Evolutionary conservation across 1,284 basidiomycete species (phyloP), one percentile per base, ranked within the genome.

Genomic region (Apiotrichum gracile): DNA sequence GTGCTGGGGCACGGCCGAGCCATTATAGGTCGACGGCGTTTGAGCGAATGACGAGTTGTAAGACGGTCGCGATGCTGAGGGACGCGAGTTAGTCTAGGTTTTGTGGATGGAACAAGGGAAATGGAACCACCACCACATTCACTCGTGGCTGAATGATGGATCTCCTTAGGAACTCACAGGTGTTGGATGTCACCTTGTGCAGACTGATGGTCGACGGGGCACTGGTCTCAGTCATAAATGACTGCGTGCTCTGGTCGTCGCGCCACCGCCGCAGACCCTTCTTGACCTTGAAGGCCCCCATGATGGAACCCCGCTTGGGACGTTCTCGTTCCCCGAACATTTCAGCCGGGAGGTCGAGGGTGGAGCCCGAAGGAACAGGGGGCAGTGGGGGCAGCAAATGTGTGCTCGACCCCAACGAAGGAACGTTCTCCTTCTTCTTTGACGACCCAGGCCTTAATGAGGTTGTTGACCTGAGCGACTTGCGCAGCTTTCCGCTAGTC

Each of bases 201-300:
- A 58, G 40, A 21, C 43, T 47, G 3, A 59, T 27, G 7, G 39
- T 52, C 17, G 42, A 43, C 10, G 40, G 14, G 21, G 29, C 8
- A 21, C 42, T 48, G 25, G 52, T 29, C 27, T 58, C 51, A 33
- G 54, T 51, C 19, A 50, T 24, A 27, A 51, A 37, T 17, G 47
- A 45, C 10, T 21, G 10, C 17, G 25, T 16, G 54, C 51, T 59
- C 44, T 45, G 37, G 42, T 59, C 57, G 46, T 59, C 57, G 35
- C 53, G 47, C 49, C 47, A 57, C 19, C 52, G 52, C 21, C 55
- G 49, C 24, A 61, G 52, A 9, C 55, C 51, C 54, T 54, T 61
- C 54, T 54, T 61, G 39, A 62, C 42, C 50, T 61, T 61, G 59
- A 66, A 58, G 6, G 62, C 57, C 19, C 58, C 53, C 54, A 66